These are phyloP conservation scores for Parachlorella kessleri DNA, from an alignment of 139 green algal species.

Conservation along the genomic window DNA sequence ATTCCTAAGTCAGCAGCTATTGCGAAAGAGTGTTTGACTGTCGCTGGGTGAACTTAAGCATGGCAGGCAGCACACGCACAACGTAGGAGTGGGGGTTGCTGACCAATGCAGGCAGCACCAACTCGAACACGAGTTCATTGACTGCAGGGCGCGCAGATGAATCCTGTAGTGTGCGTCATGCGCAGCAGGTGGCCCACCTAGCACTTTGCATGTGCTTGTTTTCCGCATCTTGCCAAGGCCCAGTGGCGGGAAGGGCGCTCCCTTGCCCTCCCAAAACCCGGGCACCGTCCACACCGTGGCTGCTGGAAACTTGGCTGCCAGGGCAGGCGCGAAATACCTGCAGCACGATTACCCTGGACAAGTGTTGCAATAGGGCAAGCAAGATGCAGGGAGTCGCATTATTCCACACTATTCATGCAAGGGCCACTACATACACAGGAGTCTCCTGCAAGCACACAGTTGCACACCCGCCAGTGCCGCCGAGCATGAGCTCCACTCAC, in stretches of 20 bases:
- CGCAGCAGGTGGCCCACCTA: no score
- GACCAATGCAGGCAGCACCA: no score
- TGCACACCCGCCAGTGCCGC: not conserved
- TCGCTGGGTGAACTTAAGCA: no score
- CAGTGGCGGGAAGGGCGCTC: conserved; percentile 31
- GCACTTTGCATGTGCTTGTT: not conserved
- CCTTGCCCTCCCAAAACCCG: conserved; percentile 35
- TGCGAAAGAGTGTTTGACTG: no score
- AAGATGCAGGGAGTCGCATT: no score
- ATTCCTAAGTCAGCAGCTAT: no score
- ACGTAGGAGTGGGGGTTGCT: no score
- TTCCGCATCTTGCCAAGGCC: not conserved
- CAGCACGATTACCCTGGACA: not conserved
- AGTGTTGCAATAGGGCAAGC: not conserved
- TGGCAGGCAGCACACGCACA: no score
- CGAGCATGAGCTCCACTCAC: no score
- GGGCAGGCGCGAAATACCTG: conserved; percentile 17
- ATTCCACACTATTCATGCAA: not conserved
- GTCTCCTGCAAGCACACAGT: not conserved
- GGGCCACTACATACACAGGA: not conserved
- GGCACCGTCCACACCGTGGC: conserved; percentile 37
- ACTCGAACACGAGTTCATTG: no score
- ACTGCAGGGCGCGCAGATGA: no score
- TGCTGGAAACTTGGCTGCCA: conserved; percentile 24
- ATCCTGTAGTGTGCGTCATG: no score